These are phyloP conservation scores for Pulveroboletus ravenelii DNA, from an alignment of 768 basidiomycete species.

Conservation along the genomic window DNA sequence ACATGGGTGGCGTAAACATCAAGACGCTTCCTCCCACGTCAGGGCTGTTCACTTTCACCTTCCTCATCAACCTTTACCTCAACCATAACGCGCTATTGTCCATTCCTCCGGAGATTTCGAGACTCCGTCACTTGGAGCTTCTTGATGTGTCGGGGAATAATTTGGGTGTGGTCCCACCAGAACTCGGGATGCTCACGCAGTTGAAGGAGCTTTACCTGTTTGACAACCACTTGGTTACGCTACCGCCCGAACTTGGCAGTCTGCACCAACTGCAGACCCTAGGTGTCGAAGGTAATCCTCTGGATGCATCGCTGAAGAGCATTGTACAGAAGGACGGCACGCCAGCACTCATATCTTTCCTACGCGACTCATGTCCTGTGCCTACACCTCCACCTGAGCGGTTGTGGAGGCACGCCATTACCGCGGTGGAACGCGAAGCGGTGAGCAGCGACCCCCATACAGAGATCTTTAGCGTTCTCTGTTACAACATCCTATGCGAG, in stretches of 20 bases:
- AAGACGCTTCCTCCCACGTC: constrained; percentile 81
- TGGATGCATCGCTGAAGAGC: constrained; percentile 69
- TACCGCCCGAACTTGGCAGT: constrained; percentile 85
- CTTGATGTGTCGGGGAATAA: constrained; percentile 92
- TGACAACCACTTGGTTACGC: constrained; percentile 84
- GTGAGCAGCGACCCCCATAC: constrained; percentile 56
- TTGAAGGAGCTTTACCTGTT: constrained; percentile 92
- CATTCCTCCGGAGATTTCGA: constrained; percentile 79
- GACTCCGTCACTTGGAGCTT: constrained; percentile 78
- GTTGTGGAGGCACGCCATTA: constrained; percentile 62
- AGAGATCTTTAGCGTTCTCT: constrained; percentile 78
- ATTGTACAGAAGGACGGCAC: constrained; percentile 97
- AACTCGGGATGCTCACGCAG: constrained; percentile 85
- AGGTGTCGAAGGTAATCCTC: constrained; percentile 95
- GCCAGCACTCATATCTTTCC: constrained; percentile 74
- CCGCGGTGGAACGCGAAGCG: constrained; percentile 54
- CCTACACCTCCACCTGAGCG: constrained; percentile 79
- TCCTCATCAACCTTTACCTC: constrained; percentile 91
- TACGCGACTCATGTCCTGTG: constrained; percentile 91
- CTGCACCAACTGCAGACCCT: constrained; percentile 89
- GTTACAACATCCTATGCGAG: constrained; percentile 95
- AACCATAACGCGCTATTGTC: constrained; percentile 85
- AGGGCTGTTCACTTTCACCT: constrained; percentile 81
- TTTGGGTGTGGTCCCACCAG: constrained; percentile 70
- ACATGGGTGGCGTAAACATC: constrained; percentile 94